A percentile compares a stretch with the other conserved stretches of the same genome.
These are phyloP conservation scores for Thelonectria discophora DNA, from an alignment of 2,329 filamentous ascomycete genomes.

Conservation along the genomic window DNA sequence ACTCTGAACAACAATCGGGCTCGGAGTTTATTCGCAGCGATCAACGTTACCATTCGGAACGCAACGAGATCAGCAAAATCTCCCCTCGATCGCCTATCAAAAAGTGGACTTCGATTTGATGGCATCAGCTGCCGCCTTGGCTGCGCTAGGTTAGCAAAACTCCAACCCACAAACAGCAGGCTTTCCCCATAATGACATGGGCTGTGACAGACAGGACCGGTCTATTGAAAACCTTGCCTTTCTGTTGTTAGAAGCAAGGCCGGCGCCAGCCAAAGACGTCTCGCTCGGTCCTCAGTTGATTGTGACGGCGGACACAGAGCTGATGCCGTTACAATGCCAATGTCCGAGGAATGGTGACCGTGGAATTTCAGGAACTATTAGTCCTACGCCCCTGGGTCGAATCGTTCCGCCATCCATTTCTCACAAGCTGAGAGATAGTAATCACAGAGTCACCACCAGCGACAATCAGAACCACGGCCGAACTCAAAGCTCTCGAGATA, in stretches of 20 bases:
- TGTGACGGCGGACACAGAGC: not conserved
- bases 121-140: not conserved
- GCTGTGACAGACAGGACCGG: constrained; percentile 12
- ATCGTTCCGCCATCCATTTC: not conserved
- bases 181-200: constrained; percentile 18
- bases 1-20: not conserved
- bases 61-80: too few relatives aligned
- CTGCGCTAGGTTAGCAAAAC: not conserved
- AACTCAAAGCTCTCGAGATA: too few relatives aligned
- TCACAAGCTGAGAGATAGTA: not conserved
- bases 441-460: not conserved
- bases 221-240: not conserved
- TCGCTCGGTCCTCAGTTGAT: not conserved
- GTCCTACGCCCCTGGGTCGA: not conserved
- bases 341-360: too few relatives aligned
- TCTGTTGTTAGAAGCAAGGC: not conserved
- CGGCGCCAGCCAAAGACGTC: not conserved
- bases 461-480: not conserved
- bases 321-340: not conserved
- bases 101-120: not conserved
- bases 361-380: not conserved
- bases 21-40: not conserved
- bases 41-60: not conserved
- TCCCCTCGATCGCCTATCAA: not conserved
- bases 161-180: not conserved